Percentiles rank a stretch among this genome's conserved stretches.
These are phyloP conservation scores for Lentinula raphanica DNA, from an alignment of 768 basidiomycete genomes.

Conservation along the genomic window DNA sequence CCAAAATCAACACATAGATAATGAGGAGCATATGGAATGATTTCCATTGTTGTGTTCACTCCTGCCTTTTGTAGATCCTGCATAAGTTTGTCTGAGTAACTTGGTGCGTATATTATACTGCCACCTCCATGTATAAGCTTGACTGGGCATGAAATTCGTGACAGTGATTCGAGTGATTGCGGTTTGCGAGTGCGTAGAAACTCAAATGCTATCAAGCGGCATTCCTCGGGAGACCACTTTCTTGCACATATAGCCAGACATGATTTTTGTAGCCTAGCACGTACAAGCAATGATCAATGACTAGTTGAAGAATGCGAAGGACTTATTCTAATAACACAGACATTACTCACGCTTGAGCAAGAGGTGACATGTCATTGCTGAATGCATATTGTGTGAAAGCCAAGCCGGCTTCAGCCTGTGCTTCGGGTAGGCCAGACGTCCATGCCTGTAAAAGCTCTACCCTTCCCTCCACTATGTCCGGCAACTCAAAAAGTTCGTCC, in stretches of 20 bases:
- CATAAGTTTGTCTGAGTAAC: conserved; percentile 11
- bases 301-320: no score
- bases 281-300: no score
- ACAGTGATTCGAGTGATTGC: conserved; percentile 8
- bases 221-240: conserved; percentile 11
- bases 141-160: conserved; percentile 16
- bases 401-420: not conserved
- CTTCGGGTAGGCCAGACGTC: not conserved
- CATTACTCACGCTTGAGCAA: not conserved
- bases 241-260: not conserved
- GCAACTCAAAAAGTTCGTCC: not conserved
- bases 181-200: conserved; percentile 14
- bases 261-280: not conserved
- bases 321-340: not conserved
- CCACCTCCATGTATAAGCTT: conserved; percentile 19
- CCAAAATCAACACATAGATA: conserved; percentile 15
- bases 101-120: conserved; percentile 19
- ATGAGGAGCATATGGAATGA: conserved; percentile 14
- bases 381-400: not conserved
- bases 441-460: not conserved
- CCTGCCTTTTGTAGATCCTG: conserved; percentile 16
- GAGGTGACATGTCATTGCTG: not conserved
- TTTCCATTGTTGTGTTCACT: conserved; percentile 10
- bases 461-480: not conserved
- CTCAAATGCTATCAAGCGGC: conserved; percentile 10